Evolutionary conservation across 2,329 filamentous ascomycete species (phyloP).

Genomic region (Colletotrichum incanum): DNA sequence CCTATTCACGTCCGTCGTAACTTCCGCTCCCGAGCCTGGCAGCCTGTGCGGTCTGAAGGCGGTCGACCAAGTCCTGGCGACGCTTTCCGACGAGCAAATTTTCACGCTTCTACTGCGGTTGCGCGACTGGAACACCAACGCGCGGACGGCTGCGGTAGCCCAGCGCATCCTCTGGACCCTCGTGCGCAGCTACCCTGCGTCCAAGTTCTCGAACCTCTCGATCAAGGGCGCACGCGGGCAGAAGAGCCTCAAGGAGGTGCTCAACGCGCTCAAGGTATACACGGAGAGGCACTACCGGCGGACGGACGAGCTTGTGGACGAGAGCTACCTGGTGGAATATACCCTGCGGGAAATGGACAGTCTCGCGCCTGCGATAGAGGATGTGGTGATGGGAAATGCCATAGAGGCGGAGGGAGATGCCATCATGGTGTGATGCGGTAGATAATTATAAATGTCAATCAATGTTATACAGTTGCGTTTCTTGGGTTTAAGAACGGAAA

Average conservation of each 20-base stretch:
- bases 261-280: slow-evolving; percentile 90
- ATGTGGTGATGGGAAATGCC: slow-evolving; percentile 52
- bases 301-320: slow-evolving; percentile 90
- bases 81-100: slow-evolving; percentile 86
- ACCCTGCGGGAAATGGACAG: slow-evolving; percentile 94
- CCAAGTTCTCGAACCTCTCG: slow-evolving; percentile 80
- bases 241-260: slow-evolving; percentile 83
- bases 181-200: slow-evolving; percentile 85
- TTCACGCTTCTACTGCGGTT: slow-evolving; percentile 85
- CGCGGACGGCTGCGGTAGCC: slow-evolving; percentile 85
- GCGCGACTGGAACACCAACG: slow-evolving; percentile 98
- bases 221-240: slow-evolving; percentile 71
- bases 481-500: background rate
- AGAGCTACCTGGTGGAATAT: slow-evolving; percentile 95
- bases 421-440: slow-evolving; percentile 54
- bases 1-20: slow-evolving; percentile 86
- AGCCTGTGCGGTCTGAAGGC: slow-evolving; percentile 76
- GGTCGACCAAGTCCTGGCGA: slow-evolving; percentile 88
- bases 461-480: background rate
- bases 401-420: slow-evolving; percentile 60
- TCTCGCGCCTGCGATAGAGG: slow-evolving; percentile 64
- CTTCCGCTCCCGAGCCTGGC: slow-evolving; percentile 72
- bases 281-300: slow-evolving; percentile 94
- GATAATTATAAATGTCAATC: background rate
- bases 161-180: slow-evolving; percentile 88